Percentiles rank a stretch among this genome's conserved stretches.
phyloP scores from a whole-genome alignment of 2,329 filamentous ascomycete genomes.

The Didymella pomorum region DNA sequence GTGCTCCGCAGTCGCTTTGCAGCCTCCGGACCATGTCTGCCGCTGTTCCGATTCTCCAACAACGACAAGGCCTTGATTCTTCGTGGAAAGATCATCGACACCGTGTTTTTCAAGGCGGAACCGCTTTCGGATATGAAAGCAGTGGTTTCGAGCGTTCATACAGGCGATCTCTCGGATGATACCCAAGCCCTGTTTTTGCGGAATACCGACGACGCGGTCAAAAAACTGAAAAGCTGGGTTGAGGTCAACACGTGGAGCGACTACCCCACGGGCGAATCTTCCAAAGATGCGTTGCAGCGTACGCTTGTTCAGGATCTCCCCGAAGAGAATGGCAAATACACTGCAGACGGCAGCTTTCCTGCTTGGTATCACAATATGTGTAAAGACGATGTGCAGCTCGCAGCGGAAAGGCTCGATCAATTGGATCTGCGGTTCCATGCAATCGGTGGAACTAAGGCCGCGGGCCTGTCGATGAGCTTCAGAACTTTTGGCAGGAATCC shows the following conservation, averaged over 20 bases:
- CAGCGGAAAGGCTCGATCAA: not conserved
- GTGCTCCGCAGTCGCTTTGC: not conserved
- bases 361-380: slow-evolving; percentile 11
- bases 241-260: slow-evolving; percentile 11
- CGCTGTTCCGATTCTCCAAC: not conserved
- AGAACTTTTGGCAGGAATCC: not conserved
- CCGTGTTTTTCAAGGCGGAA: not conserved
- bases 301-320: slow-evolving; percentile 5
- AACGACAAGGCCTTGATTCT: not conserved
- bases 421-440: not conserved
- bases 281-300: slow-evolving; percentile 9
- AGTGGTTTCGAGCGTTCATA: not conserved
- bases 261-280: slow-evolving; percentile 8
- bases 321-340: not conserved
- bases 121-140: not conserved
- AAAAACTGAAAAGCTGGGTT: slow-evolving; percentile 7
- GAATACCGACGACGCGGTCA: not conserved
- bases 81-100: not conserved
- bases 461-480: not conserved
- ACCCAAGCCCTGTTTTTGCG: not conserved
- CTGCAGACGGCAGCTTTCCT: slow-evolving; percentile 5
- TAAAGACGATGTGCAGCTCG: not conserved
- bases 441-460: not conserved
- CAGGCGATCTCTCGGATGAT: not conserved
- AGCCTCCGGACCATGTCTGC: not conserved